phyloP scores from a whole-genome alignment of 306 rosid species.

The Begonia masoniana region DNA sequence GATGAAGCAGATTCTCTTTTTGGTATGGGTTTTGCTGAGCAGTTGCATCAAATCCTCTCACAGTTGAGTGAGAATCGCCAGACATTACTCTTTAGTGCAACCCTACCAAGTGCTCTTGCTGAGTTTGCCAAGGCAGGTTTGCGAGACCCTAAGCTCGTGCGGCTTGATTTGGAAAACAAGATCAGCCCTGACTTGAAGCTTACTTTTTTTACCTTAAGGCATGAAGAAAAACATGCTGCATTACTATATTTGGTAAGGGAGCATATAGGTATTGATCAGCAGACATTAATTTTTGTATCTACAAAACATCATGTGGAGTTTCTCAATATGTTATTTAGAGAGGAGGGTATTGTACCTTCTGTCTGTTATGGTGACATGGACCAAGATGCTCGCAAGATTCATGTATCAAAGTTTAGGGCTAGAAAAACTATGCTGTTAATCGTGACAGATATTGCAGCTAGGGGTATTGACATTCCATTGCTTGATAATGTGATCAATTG shows the following conservation, averaged over 20 bases:
- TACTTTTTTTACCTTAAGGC: slow-evolving; percentile 59
- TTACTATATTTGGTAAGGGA: slow-evolving; percentile 71
- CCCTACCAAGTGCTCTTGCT: slow-evolving; percentile 83
- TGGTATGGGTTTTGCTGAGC: slow-evolving; percentile 88
- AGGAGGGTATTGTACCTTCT: slow-evolving; percentile 81
- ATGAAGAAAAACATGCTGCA: slow-evolving; percentile 72
- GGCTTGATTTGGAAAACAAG: slow-evolving; percentile 78
- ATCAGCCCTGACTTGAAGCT: slow-evolving; percentile 90
- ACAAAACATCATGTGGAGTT: slow-evolving; percentile 89
- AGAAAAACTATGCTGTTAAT: slow-evolving; percentile 84
- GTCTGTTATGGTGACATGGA: slow-evolving; percentile 97
- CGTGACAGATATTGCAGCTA: slow-evolving; percentile 90
- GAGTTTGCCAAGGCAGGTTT: slow-evolving; percentile 96
- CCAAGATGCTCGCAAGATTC: slow-evolving; percentile 91
- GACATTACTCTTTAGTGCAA: slow-evolving; percentile 88
- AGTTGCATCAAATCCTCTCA: slow-evolving; percentile 60
- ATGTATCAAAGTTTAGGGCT: slow-evolving; percentile 69
- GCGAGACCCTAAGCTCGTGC: slow-evolving; percentile 78
- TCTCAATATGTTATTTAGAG: slow-evolving; percentile 49
- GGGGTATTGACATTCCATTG: slow-evolving; percentile 90
- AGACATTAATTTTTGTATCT: slow-evolving; percentile 77
- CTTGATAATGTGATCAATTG: slow-evolving; percentile 94
- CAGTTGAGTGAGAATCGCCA: slow-evolving; percentile 82
- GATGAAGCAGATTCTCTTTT: slow-evolving; percentile 85
- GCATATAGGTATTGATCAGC: slow-evolving; percentile 56